phyloP scores from a whole-genome alignment of 2,329 filamentous ascomycete species.

The Paecilomyces formosus region DNA sequence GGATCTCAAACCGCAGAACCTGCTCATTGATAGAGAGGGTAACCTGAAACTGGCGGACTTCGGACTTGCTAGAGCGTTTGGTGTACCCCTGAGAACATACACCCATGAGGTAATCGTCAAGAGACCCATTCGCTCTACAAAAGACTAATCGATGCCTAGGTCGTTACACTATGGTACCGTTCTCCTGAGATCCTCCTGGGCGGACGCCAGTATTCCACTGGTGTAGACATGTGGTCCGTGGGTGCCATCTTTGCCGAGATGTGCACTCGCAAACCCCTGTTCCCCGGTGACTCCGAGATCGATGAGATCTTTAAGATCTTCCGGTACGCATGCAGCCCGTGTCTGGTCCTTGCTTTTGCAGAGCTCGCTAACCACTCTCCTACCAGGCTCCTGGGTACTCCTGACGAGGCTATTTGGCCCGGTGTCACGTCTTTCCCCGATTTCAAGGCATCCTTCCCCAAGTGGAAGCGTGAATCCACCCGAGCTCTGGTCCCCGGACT shows the following conservation, averaged over 20 bases:
- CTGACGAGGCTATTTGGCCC: conserved; percentile 74
- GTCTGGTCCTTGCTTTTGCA: not conserved
- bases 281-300: conserved; percentile 88
- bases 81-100: conserved; percentile 83
- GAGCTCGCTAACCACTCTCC: not conserved
- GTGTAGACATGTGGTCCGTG: conserved; percentile 93
- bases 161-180: conserved; percentile 90
- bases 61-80: conserved; percentile 80
- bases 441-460: conserved; percentile 86
- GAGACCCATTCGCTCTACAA: not conserved
- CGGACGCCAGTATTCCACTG: conserved; percentile 85
- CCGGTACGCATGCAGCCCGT: conserved; percentile 48
- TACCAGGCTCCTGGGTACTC: conserved; percentile 67
- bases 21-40: conserved; percentile 77
- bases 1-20: conserved; percentile 84
- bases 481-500: conserved; percentile 62
- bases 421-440: conserved; percentile 92
- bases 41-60: conserved; percentile 91
- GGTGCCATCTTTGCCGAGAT: conserved; percentile 95
- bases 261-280: conserved; percentile 87
- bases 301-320: conserved; percentile 95
- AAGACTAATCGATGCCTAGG: conserved; percentile 34
- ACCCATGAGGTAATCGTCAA: conserved; percentile 65
- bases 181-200: conserved; percentile 85
- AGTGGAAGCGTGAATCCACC: conserved; percentile 69